Percentiles rank a stretch among this genome's conserved stretches.
These are phyloP conservation scores for Cunninghamia lanceolata DNA, from an alignment of 75 land plant genomes.

Conservation along the genomic window DNA sequence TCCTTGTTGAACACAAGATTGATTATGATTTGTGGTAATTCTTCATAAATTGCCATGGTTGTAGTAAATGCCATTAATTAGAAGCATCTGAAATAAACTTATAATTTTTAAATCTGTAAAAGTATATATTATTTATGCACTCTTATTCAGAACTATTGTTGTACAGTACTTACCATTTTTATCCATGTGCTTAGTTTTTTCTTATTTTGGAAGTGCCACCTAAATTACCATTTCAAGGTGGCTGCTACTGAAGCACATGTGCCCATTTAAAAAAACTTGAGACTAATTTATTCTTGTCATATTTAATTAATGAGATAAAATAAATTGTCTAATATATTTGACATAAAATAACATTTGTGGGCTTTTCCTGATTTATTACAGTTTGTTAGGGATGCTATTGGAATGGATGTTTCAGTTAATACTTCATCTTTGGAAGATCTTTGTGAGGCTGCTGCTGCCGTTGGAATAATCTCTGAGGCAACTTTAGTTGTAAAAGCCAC, in stretches of 20 bases:
- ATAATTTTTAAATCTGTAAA: background rate
- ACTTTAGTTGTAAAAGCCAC: conserved; percentile 26
- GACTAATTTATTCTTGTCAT: background rate
- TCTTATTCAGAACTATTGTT: background rate
- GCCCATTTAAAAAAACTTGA: background rate
- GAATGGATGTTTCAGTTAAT: conserved; percentile 40
- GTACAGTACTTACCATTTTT: background rate
- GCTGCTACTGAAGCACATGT: background rate
- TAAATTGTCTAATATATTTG: background rate
- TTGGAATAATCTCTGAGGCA: conserved; percentile 36
- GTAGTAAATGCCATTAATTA: background rate
- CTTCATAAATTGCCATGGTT: background rate
- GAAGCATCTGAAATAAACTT: background rate
- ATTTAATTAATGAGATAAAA: background rate
- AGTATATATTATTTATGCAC: background rate
- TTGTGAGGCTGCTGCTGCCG: conserved; percentile 30
- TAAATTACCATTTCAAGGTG: background rate
- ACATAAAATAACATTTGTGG: background rate
- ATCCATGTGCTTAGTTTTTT: background rate
- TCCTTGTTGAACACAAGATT: too few species aligned
- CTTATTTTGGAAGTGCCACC: background rate
- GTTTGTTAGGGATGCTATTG: conserved; percentile 40
- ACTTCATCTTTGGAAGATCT: conserved; percentile 33
- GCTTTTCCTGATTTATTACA: conserved; percentile 12
- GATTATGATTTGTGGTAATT: background rate